Evolutionary conservation across 179 eudicot genomes (phyloP).

Genomic region (Silene noctiflora): DNA sequence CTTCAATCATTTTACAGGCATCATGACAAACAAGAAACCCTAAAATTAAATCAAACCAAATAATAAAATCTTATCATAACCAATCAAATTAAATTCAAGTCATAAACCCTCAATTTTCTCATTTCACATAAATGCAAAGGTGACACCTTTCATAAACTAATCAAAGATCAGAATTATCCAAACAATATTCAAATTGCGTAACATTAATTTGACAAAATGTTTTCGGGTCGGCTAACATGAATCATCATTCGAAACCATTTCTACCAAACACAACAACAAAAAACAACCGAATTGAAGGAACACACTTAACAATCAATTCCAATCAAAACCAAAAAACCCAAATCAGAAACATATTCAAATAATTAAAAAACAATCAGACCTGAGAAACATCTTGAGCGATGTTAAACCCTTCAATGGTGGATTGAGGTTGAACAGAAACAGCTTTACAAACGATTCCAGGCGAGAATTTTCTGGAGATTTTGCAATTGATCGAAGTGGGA

Average conservation of each 20-base stretch:
- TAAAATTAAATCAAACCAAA: not conserved
- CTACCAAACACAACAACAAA: not conserved
- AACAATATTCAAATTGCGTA: not conserved
- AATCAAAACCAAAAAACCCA: constrained; percentile 21
- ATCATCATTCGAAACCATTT: not conserved
- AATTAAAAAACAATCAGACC: constrained; percentile 29
- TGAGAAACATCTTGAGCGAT: constrained; percentile 90
- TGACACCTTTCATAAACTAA: not conserved
- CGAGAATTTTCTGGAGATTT: constrained; percentile 22
- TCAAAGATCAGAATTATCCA: not conserved
- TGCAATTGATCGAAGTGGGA: constrained; percentile 30
- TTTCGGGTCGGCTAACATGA: not conserved
- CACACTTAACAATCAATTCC: constrained; percentile 7
- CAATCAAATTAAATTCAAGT: not conserved
- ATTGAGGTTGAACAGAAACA: constrained; percentile 44
- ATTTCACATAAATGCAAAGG: not conserved
- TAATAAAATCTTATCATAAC: not conserved
- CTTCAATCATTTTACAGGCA: not conserved
- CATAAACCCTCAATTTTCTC: not conserved
- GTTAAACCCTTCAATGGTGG: constrained; percentile 64
- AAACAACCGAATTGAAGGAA: not conserved
- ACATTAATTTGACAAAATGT: not conserved
- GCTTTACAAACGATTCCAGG: constrained; percentile 50
- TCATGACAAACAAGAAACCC: not conserved
- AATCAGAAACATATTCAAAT: not conserved